These are phyloP conservation scores for Tuber melanosporum DNA, from an alignment of 495 filamentous ascomycete genomes.

Conservation along the genomic window DNA sequence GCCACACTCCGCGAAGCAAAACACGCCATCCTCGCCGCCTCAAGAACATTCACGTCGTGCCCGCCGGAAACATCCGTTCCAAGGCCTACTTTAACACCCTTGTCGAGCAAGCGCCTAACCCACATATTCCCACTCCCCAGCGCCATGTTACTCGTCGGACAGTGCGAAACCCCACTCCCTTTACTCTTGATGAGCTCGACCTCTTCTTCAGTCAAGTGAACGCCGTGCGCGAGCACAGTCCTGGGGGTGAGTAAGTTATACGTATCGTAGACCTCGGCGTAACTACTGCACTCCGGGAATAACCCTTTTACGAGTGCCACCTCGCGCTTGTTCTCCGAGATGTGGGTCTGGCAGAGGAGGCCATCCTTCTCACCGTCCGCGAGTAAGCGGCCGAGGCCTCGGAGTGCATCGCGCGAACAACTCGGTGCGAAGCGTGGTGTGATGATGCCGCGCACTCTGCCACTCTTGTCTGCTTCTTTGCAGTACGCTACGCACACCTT, in stretches of 20 bases:
- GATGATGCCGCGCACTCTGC: conserved; percentile 67
- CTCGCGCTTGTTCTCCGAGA: conserved; percentile 76
- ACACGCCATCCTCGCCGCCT: conserved; percentile 69
- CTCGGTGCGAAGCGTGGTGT: conserved; percentile 86
- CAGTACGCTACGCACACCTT: conserved; percentile 61
- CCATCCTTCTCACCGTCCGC: conserved; percentile 45
- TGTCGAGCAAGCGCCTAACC: conserved; percentile 65
- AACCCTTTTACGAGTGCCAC: conserved; percentile 59
- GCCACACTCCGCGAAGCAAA: conserved; percentile 65
- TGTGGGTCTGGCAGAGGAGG: conserved; percentile 80
- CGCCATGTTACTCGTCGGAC: conserved; percentile 75
- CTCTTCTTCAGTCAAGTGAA: conserved; percentile 66
- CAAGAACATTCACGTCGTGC: conserved; percentile 69
- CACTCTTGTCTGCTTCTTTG: conserved; percentile 53
- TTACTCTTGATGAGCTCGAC: conserved; percentile 54
- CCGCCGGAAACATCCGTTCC: conserved; percentile 89
- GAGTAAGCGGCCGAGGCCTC: conserved; percentile 58
- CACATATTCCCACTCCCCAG: conserved; percentile 67
- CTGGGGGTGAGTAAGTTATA: conserved; percentile 59
- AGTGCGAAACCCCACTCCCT: conserved; percentile 67
- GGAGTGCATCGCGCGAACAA: conserved; percentile 58
- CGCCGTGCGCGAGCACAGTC: conserved; percentile 80
- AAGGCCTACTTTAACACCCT: conserved; percentile 69
- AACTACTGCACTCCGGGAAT: conserved; percentile 60
- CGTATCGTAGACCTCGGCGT: conserved; percentile 73